phyloP scores from a whole-genome alignment of 352 stramenopile genomes.

The Phytophthora lateralis region DNA sequence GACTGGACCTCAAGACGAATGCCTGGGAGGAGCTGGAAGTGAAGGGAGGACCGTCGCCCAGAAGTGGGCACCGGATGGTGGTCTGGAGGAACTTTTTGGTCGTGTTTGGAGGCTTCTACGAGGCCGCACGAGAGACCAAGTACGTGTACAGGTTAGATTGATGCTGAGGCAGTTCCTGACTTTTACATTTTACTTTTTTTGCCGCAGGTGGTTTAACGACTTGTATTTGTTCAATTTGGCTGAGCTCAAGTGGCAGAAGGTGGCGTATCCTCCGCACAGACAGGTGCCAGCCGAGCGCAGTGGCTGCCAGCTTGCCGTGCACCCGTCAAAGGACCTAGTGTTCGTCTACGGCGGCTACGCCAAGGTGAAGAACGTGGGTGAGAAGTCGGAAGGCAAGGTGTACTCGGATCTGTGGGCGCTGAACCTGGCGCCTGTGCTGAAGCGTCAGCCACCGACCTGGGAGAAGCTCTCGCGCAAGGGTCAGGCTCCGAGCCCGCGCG shows the following conservation, averaged over 20 bases:
- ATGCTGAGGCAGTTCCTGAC: not conserved
- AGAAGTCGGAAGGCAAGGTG: conserved; percentile 94
- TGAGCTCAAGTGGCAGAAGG: conserved; percentile 90
- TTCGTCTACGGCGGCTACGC: conserved; percentile 96
- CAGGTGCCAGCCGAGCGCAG: conserved; percentile 71
- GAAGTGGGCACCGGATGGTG: conserved; percentile 93
- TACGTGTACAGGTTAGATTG: conserved; percentile 13
- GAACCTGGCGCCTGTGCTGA: conserved; percentile 91
- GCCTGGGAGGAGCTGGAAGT: conserved; percentile 93
- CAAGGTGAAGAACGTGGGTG: conserved; percentile 93
- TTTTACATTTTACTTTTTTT: not conserved
- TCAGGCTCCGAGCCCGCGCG: conserved; percentile 78
- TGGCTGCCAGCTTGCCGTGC: conserved; percentile 83
- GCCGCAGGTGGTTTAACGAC: conserved; percentile 93
- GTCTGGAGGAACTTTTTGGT: conserved; percentile 96
- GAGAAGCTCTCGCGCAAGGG: conserved; percentile 93
- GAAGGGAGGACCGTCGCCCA: conserved; percentile 75
- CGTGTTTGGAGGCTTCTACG: conserved; percentile 98
- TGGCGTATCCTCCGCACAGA: conserved; percentile 69
- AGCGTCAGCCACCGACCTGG: conserved; percentile 92
- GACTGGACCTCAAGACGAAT: conserved; percentile 94
- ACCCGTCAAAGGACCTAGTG: conserved; percentile 88
- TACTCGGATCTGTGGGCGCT: conserved; percentile 96
- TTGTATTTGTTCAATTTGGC: conserved; percentile 91
- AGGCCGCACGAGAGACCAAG: conserved; percentile 90